These are phyloP conservation scores for Hyaloperonospora brassicae DNA, from an alignment of 352 stramenopile genomes.

Conservation along the genomic window DNA sequence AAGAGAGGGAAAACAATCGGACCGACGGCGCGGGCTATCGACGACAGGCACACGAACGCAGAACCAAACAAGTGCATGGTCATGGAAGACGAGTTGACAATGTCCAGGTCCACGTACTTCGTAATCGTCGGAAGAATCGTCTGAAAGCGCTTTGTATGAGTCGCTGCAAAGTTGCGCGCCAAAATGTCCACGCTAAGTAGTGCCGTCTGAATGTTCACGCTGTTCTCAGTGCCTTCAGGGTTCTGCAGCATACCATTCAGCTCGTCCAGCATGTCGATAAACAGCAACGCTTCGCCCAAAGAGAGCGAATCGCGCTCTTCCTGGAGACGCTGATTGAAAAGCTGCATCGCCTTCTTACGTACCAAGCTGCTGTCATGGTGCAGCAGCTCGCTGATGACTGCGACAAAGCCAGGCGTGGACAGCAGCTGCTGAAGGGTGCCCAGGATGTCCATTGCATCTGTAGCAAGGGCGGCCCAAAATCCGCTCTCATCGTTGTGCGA, in stretches of 20 bases:
- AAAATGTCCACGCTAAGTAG: conserved; percentile 80
- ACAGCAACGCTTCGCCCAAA: conserved; percentile 65
- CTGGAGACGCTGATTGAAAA: conserved; percentile 82
- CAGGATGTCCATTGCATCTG: conserved; percentile 64
- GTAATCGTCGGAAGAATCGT: conserved; percentile 61
- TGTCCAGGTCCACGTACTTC: conserved; percentile 59
- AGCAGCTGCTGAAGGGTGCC: conserved; percentile 74
- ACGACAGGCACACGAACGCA: conserved; percentile 76
- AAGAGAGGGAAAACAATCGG: conserved; percentile 73
- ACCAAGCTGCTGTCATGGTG: conserved; percentile 83
- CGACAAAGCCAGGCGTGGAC: conserved; percentile 79
- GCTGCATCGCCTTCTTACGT: conserved; percentile 82
- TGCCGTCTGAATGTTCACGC: conserved; percentile 75
- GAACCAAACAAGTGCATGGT: conserved; percentile 69
- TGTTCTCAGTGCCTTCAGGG: conserved; percentile 48
- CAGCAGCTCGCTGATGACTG: conserved; percentile 75
- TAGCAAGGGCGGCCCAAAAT: conserved; percentile 52
- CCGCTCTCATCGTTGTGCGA: conserved; percentile 37
- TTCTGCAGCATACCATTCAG: conserved; percentile 67
- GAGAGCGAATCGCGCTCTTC: conserved; percentile 52
- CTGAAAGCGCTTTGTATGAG: conserved; percentile 72
- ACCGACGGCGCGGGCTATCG: conserved; percentile 57
- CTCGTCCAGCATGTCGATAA: conserved; percentile 84
- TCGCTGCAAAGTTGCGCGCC: conserved; percentile 63
- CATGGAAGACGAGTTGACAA: conserved; percentile 39